Percentiles rank a stretch among this genome's conserved stretches.
Evolutionary conservation across 495 filamentous ascomycete genomes (phyloP).

Genomic region (Lepidopterella palustris): DNA sequence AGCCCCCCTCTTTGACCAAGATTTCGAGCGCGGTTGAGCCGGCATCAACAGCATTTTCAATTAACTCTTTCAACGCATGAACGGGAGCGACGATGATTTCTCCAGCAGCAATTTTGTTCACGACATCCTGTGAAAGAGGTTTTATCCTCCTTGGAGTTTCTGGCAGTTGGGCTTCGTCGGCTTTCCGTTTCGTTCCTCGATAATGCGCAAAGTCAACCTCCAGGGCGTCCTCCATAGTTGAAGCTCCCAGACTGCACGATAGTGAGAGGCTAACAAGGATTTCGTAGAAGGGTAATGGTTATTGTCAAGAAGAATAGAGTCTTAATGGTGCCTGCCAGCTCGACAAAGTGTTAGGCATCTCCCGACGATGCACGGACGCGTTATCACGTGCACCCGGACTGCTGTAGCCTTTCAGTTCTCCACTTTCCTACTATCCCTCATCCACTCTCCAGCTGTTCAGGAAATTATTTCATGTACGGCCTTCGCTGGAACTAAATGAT

Average conservation of each 20-base stretch:
- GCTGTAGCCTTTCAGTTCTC: background rate
- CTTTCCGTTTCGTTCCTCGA: conserved; percentile 29
- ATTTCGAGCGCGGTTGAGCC: conserved; percentile 89
- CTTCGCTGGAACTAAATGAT: too few relatives aligned
- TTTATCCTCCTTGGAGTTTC: conserved; percentile 64
- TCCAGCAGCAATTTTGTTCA: conserved; percentile 99
- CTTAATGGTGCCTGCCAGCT: too few relatives aligned
- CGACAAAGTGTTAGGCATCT: too few relatives aligned
- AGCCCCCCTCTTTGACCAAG: conserved; percentile 89
- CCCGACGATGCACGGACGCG: background rate
- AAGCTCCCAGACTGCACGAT: background rate
- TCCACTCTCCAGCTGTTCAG: background rate
- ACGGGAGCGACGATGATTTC: conserved; percentile 98
- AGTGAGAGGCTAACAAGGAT: too few relatives aligned
- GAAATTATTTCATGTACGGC: too few relatives aligned
- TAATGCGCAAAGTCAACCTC: conserved; percentile 14
- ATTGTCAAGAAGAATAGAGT: too few relatives aligned
- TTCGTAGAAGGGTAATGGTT: too few relatives aligned
- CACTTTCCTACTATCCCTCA: background rate
- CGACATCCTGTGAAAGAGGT: conserved; percentile 90
- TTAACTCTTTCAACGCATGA: conserved; percentile 93
- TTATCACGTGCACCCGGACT: background rate
- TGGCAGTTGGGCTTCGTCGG: conserved; percentile 15
- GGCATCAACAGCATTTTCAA: conserved; percentile 96
- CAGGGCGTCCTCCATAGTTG: conserved; percentile 18